Percentiles rank a stretch among this genome's conserved stretches.
Evolutionary conservation across 2,329 filamentous ascomycete species (phyloP).

Genomic region (Phialophora macrospora): DNA sequence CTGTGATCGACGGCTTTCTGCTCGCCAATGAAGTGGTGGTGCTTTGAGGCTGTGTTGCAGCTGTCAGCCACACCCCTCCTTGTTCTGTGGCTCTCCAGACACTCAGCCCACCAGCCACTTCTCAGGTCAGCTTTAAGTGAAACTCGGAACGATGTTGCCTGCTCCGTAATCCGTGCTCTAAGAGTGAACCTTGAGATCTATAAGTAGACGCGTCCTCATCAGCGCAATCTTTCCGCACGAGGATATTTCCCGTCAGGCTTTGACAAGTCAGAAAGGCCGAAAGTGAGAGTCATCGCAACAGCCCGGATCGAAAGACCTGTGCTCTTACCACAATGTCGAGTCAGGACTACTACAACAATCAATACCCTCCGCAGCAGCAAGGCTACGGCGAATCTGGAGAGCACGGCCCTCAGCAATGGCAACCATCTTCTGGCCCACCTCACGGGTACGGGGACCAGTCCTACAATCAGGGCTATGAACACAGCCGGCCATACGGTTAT

Average conservation of each 20-base stretch:
- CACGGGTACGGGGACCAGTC: conserved; percentile 18
- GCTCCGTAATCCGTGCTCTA: background rate
- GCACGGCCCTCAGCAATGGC: conserved; percentile 30
- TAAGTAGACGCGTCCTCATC: conserved; percentile 8
- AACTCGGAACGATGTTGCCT: conserved; percentile 10
- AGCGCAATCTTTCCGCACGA: background rate
- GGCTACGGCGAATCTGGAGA: conserved; percentile 21
- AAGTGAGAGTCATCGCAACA: background rate
- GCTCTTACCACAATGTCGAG: conserved; percentile 23
- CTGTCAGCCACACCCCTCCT: conserved; percentile 1
- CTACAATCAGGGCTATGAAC: conserved; percentile 30
- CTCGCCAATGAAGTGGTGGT: background rate
- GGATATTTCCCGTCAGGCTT: background rate
- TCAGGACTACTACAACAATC: conserved; percentile 24
- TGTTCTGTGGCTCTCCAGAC: background rate
- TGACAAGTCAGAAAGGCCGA: background rate
- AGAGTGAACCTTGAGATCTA: background rate
- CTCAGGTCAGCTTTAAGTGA: background rate
- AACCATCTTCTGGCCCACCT: conserved; percentile 20
- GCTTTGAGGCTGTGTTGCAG: background rate
- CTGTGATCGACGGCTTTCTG: background rate
- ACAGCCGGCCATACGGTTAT: conserved; percentile 22
- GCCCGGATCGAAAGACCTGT: background rate
- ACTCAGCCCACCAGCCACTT: background rate
- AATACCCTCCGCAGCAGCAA: conserved; percentile 26